phyloP scores from a whole-genome alignment of 2,329 filamentous ascomycete species.

The Paramyrothecium sp. region DNA sequence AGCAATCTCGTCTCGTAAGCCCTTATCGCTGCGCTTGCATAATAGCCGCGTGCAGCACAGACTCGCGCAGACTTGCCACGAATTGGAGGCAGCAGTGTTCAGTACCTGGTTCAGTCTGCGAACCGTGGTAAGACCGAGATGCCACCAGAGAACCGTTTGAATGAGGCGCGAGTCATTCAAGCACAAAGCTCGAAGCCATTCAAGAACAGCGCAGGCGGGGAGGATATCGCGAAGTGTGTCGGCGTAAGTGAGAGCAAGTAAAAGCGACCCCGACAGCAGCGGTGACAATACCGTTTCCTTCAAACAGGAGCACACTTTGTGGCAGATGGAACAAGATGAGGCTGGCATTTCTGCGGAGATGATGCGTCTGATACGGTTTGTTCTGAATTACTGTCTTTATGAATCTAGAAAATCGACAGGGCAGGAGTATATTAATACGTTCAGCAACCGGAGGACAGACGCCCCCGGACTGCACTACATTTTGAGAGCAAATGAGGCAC shows the following conservation, averaged over 20 bases:
- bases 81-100: slow-evolving; percentile 25
- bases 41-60: background rate
- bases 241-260: slow-evolving; percentile 13
- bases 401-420: too few species aligned
- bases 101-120: slow-evolving; percentile 18
- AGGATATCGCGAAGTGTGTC: slow-evolving; percentile 11
- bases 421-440: too few species aligned
- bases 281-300: slow-evolving; percentile 13
- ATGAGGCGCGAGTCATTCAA: background rate
- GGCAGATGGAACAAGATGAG: slow-evolving; percentile 15
- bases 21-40: slow-evolving; percentile 17
- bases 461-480: too few species aligned
- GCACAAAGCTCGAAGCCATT: background rate
- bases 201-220: background rate
- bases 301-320: slow-evolving; percentile 6
- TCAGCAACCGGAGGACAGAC: too few species aligned
- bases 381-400: background rate
- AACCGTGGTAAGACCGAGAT: slow-evolving; percentile 20
- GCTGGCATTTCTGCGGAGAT: slow-evolving; percentile 14
- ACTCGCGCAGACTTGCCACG: slow-evolving; percentile 19
- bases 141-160: slow-evolving; percentile 12
- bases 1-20: slow-evolving; percentile 39
- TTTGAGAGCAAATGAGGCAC: too few species aligned
- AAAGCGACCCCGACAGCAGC: slow-evolving; percentile 12
- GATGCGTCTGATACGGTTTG: slow-evolving; percentile 2